These are phyloP conservation scores for Polysphondylium violaceum DNA, from an alignment of 78 protist species.

Conservation along the genomic window DNA sequence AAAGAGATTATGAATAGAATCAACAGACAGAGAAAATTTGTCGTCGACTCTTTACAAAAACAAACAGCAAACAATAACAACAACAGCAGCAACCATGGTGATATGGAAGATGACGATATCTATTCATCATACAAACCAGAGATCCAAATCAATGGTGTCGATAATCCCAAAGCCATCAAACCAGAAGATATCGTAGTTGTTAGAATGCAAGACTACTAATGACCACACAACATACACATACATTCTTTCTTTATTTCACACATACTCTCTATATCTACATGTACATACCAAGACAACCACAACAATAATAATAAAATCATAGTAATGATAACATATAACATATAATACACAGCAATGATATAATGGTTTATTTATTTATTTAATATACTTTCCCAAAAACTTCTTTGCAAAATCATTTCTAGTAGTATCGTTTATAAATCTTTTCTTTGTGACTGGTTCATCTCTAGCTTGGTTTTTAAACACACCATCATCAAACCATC, in stretches of 20 bases:
- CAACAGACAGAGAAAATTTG: conserved; percentile 2
- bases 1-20: conserved; percentile 34
- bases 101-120: neutral
- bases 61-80: too few relatives aligned
- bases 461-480: conserved; percentile 77
- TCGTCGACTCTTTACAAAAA: too few relatives aligned
- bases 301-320: too few relatives aligned
- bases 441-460: conserved; percentile 64
- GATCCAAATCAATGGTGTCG: conserved; percentile 30
- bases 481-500: conserved; percentile 69
- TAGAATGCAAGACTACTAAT: conserved; percentile 26
- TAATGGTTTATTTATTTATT: conserved; percentile 8
- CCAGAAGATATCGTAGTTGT: conserved; percentile 23
- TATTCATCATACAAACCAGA: neutral
- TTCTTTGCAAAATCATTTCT: conserved; percentile 75
- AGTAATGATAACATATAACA: too few relatives aligned
- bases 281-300: too few relatives aligned
- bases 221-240: too few relatives aligned
- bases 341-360: neutral
- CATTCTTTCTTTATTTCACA: too few relatives aligned
- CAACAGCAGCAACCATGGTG: too few relatives aligned
- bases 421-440: conserved; percentile 76
- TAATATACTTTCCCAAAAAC: conserved; percentile 44
- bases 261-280: too few relatives aligned
- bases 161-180: neutral